These are phyloP conservation scores for Priceomyces castillae DNA, from an alignment of 805 yeast genomes.

Conservation along the genomic window DNA sequence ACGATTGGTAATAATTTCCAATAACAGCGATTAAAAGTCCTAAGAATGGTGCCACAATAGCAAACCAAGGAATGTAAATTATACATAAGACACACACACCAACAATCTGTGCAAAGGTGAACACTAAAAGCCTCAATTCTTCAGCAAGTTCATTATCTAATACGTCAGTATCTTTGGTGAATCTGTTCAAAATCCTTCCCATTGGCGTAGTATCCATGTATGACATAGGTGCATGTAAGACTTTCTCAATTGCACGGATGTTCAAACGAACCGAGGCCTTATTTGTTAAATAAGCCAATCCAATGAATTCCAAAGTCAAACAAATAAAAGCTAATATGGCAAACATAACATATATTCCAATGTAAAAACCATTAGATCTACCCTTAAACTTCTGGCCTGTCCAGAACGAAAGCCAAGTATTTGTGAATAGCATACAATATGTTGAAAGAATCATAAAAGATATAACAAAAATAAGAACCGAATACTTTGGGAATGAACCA, in stretches of 20 bases:
- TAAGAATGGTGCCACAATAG: slow-evolving; percentile 35
- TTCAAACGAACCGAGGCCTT: slow-evolving; percentile 60
- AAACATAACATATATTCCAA: slow-evolving; percentile 69
- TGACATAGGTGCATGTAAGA: slow-evolving; percentile 77
- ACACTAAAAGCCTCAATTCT: slow-evolving; percentile 59
- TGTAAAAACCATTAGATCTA: slow-evolving; percentile 55
- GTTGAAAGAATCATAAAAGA: slow-evolving; percentile 33
- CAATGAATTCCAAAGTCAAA: slow-evolving; percentile 40
- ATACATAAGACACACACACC: slow-evolving; percentile 50
- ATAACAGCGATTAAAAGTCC: slow-evolving; percentile 23
- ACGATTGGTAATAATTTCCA: slow-evolving; percentile 35
- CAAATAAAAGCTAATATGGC: slow-evolving; percentile 48
- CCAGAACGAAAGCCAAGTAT: slow-evolving; percentile 88
- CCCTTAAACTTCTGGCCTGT: slow-evolving; percentile 49
- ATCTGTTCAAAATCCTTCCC: slow-evolving; percentile 82
- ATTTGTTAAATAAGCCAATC: slow-evolving; percentile 49
- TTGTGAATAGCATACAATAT: slow-evolving; percentile 57
- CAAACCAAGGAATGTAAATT: slow-evolving; percentile 41
- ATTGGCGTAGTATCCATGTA: slow-evolving; percentile 84
- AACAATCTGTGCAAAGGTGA: slow-evolving; percentile 49
- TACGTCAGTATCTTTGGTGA: slow-evolving; percentile 84
- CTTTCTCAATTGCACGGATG: slow-evolving; percentile 52
- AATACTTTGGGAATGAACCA: slow-evolving; percentile 38
- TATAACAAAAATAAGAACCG: slow-evolving; percentile 21
- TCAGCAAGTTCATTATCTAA: slow-evolving; percentile 78